Evolutionary conservation across 2,329 filamentous ascomycete species (phyloP).

Genomic region (Karstenula rhodostoma): DNA sequence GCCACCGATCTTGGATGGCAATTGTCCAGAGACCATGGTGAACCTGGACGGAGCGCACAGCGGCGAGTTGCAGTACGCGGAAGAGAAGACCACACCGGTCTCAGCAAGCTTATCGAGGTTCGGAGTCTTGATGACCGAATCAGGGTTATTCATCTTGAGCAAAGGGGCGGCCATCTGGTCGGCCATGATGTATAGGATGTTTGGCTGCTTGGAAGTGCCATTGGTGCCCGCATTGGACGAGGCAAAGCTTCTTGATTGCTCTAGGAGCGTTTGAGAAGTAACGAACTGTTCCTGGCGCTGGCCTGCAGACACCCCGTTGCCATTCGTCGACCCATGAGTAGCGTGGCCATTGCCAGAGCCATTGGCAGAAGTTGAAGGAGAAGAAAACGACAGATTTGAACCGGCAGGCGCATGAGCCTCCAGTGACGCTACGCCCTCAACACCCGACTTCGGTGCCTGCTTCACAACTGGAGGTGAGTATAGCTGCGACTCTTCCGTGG

Average conservation of each 20-base stretch:
- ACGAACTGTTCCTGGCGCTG: constrained; percentile 33
- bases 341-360: constrained; percentile 20
- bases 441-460: constrained; percentile 21
- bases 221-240: constrained; percentile 22
- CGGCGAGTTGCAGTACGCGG: constrained; percentile 92
- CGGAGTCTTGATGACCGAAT: constrained; percentile 90
- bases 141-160: constrained; percentile 88
- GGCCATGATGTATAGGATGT: constrained; percentile 94
- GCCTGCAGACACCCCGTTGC: constrained; percentile 21
- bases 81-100: constrained; percentile 87
- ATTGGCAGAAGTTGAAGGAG: constrained; percentile 26
- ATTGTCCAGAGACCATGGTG: constrained; percentile 90
- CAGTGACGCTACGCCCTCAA: constrained; percentile 28
- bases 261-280: constrained; percentile 37
- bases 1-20: constrained; percentile 89
- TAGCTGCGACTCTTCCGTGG: constrained; percentile 30
- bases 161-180: constrained; percentile 92
- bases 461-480: constrained; percentile 28
- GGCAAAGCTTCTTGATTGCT: constrained; percentile 37
- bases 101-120: constrained; percentile 85
- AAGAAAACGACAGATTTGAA: constrained; percentile 24
- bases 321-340: constrained; percentile 10
- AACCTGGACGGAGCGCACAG: constrained; percentile 92
- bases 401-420: constrained; percentile 34
- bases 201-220: constrained; percentile 61